Conservation (phyloP, 306 rosid genomes). For the Sindora glabra region DNA sequence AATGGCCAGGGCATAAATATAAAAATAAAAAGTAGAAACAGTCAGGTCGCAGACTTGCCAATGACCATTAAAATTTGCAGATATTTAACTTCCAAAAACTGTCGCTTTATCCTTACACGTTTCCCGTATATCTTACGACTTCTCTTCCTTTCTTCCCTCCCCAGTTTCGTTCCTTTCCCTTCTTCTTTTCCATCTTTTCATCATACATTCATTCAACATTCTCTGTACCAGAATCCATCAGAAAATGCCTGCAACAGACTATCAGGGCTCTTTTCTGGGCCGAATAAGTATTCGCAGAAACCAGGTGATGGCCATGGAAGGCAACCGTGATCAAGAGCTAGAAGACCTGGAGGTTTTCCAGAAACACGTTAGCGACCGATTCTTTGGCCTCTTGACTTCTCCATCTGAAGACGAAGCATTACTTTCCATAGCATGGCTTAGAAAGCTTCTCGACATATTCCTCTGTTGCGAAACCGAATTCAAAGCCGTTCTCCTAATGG, state of each 20-base stretch:
- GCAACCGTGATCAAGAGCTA: conserved; percentile 59
- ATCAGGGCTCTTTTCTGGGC: conserved; percentile 78
- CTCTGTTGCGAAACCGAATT: conserved; percentile 92
- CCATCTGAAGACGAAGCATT: conserved; percentile 46
- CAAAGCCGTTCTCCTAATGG: conserved; percentile 71
- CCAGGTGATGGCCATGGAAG: conserved; percentile 85
- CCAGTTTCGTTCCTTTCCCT: background rate
- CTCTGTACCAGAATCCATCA: background rate
- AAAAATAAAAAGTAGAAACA: conserved; percentile 26
- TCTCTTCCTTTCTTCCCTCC: background rate
- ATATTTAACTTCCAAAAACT: conserved; percentile 24
- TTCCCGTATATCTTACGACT: background rate
- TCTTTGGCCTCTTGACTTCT: conserved; percentile 45
- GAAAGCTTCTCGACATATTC: conserved; percentile 66
- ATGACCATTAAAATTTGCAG: conserved; percentile 23
- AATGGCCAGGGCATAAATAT: background rate
- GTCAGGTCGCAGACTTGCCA: conserved; percentile 22
- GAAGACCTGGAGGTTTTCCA: conserved; percentile 89
- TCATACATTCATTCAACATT: background rate
- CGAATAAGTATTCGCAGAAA: conserved; percentile 86
- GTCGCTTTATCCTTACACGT: conserved; percentile 14
- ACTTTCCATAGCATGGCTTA: conserved; percentile 63
- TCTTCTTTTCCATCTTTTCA: background rate
- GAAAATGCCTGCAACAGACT: conserved; percentile 71
- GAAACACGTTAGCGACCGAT: conserved; percentile 58